Evolutionary conservation across 805 yeast genomes (phyloP), one percentile per base, ranked within the genome.

Genomic region (Candida golubevii): DNA sequence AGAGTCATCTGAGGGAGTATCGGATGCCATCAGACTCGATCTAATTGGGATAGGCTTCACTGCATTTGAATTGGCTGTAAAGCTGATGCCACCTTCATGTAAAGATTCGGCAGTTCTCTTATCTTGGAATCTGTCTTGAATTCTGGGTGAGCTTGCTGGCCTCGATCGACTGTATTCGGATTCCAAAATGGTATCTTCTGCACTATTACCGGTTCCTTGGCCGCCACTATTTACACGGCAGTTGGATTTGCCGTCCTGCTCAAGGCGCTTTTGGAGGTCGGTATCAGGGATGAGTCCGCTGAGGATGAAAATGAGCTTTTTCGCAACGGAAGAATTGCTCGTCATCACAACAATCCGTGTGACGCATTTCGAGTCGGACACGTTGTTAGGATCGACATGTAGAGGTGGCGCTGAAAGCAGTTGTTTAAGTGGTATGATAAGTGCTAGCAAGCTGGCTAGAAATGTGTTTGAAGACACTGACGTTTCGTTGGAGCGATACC

Each of bases 311-410:
- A 79, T 64, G 43, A 80, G 61, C 54, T 79, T 79, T 52, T 79
- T 80, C 1, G 84, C 82, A 8, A 80, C 81, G 7, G 74, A 74
- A 31, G 80, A 78, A 54, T 80, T 80, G 12, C 80, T 76, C 0
- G 85, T 79, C 75, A 79, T 71, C 4, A 80, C 66, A 1, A 79
- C 79, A 1, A 80, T 66, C 36, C 83, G 65, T 7, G 75, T 66
- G n/a, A 70, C 58, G 35, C 67, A 72, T 18, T 53, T 44, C 8
- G 49, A 42, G 29, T 57, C 57, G 2, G 50, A 39, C 11, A 53
- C 36, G 4, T 54, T 44, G 10, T 55, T 53, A 12, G 50, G 52
- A 27, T 53, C 60, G 31, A 59, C 60, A 23, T 59, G 51, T 32
- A 56, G 50, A 1, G 79, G 76, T 35, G 65, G 68, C 7, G 50